These are phyloP conservation scores for Aethionema arabicum DNA, from an alignment of 345 rosid genomes.

Conservation along the genomic window DNA sequence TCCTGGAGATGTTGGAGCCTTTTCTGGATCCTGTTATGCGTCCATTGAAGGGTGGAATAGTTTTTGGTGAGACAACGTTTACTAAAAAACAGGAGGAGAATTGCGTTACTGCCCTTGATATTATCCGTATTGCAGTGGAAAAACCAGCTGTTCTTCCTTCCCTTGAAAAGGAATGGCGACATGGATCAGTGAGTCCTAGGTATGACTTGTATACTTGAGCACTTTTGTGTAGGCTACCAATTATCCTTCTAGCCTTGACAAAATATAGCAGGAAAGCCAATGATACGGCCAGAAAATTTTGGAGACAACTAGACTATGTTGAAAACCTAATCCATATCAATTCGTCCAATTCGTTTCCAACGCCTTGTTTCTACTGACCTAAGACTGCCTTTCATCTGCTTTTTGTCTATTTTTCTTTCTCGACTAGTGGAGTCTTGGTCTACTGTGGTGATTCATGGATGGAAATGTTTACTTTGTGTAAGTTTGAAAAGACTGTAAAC, in stretches of 20 bases:
- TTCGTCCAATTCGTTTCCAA: background rate
- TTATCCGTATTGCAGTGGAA: slow-evolving; percentile 65
- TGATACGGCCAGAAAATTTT: background rate
- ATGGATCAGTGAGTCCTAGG: slow-evolving; percentile 82
- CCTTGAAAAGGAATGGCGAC: slow-evolving; percentile 79
- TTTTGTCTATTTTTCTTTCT: slow-evolving; percentile 2
- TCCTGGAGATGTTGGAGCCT: slow-evolving; percentile 82
- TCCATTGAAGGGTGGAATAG: slow-evolving; percentile 50
- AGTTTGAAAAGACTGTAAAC: background rate
- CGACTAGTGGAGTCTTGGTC: background rate
- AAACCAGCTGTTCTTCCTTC: slow-evolving; percentile 79
- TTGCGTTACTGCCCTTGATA: slow-evolving; percentile 58
- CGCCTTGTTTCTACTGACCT: background rate
- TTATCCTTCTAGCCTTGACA: background rate
- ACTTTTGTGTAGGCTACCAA: background rate
- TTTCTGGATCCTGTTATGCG: slow-evolving; percentile 69
- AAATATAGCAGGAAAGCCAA: background rate
- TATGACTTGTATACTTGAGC: slow-evolving; percentile 26
- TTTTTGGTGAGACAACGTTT: slow-evolving; percentile 56
- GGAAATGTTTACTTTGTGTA: slow-evolving; percentile 1
- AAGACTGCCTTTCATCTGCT: slow-evolving; percentile 1
- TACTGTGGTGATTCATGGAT: background rate
- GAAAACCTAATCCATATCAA: background rate
- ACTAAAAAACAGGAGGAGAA: slow-evolving; percentile 56
- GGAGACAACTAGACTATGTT: background rate